Conservation (phyloP, 2,329 filamentous ascomycete genomes). For the Penicillium sclerotiorum region DNA sequence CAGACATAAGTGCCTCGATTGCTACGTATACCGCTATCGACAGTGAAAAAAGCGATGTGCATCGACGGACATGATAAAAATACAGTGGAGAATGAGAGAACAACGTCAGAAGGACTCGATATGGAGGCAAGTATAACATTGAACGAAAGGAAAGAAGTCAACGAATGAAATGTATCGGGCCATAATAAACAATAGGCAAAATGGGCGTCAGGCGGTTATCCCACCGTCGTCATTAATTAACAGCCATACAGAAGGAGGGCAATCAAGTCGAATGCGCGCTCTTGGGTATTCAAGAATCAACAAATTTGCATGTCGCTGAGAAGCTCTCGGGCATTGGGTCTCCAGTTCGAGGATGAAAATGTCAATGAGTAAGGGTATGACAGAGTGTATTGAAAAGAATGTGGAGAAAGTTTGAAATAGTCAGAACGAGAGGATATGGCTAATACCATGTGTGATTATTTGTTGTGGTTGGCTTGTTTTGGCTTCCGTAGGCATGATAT, state of each 20-base stretch:
- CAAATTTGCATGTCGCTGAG: conserved; percentile 2
- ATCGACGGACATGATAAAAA: conserved; percentile 14
- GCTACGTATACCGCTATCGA: conserved; percentile 14
- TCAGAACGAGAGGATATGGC: neutral
- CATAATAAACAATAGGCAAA: conserved; percentile 15
- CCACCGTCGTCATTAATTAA: conserved; percentile 15
- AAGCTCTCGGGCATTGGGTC: neutral
- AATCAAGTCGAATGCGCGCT: conserved; percentile 4
- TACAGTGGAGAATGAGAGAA: conserved; percentile 12
- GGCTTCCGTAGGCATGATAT: too few species aligned
- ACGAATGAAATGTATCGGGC: conserved; percentile 9
- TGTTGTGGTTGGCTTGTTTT: too few species aligned
- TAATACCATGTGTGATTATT: neutral
- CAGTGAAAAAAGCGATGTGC: conserved; percentile 5
- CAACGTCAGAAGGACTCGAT: conserved; percentile 1
- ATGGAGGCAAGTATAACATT: neutral
- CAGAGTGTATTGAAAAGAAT: too few species aligned
- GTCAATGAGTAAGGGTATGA: neutral
- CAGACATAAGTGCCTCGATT: conserved; percentile 14
- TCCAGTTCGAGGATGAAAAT: neutral
- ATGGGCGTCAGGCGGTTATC: conserved; percentile 5
- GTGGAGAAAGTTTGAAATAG: neutral
- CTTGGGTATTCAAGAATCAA: conserved; percentile 5
- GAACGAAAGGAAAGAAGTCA: conserved; percentile 7
- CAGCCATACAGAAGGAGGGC: conserved; percentile 2